Evolutionary conservation across 2,329 filamentous ascomycete genomes (phyloP), one percentile per base, ranked within the genome.

Genomic region (Mycosphaerella sp.): DNA sequence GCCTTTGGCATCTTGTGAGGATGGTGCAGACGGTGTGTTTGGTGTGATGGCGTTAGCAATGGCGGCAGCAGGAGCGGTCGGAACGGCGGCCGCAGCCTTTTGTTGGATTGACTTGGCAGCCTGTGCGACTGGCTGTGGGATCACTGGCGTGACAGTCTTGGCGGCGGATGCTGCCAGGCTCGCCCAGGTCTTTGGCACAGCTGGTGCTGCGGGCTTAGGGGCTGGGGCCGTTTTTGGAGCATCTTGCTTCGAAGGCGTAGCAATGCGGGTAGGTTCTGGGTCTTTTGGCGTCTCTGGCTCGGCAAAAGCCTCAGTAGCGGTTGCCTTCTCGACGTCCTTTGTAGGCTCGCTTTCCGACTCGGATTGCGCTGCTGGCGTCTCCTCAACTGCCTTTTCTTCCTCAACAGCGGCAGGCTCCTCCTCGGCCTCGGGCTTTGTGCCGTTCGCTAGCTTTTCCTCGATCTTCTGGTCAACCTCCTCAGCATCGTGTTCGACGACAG

Each of bases 381-480:
- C 65, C 51, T 67, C 55, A 10, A 21, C 41, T 66, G 71, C 69
- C 29, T 17, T 29, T 32, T 69, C 65, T 17, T 66, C 64, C 34
- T 66, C 61, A 54, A 72, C 66, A 62, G 68, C 62, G 14, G 65
- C 64, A 21, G 43, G 64, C 63, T 48, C 47, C 29, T 64, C 61
- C 45, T 62, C 62, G 14, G 48, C 51, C 39, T 62, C 56, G 39
- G 73, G 63, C 36, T 62, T 56, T 39, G 73, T 64, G 32, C 59
- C 54, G 48, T 68, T 57, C 62, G 66, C 69, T 39, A 73, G 69
- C 61, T 75, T 77, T 67, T 89, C 80, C 73, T 92, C 85, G 21
- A 90, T 79, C 78, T 89, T 89, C 75, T 89, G 78, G 69, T 89
- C 85, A 39, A 91, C 80, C 64, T 72, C 67, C 55, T 66, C 64